These are phyloP conservation scores for Candida stauntonica DNA, from an alignment of 805 yeast genomes.

Conservation along the genomic window DNA sequence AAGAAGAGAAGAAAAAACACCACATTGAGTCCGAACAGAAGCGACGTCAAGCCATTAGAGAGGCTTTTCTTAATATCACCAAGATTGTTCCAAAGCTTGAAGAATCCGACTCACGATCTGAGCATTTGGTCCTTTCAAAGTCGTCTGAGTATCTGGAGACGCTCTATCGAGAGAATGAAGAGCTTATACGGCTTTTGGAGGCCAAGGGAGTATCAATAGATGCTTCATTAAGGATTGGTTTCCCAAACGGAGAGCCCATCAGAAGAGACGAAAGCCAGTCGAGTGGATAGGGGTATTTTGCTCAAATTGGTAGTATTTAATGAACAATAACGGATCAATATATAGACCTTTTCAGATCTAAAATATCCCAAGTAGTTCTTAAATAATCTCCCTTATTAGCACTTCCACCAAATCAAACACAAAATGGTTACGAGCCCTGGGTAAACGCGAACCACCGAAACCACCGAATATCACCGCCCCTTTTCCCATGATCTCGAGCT, in stretches of 20 bases:
- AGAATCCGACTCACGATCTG: slow-evolving; percentile 73
- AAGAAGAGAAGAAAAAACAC: slow-evolving; percentile 49
- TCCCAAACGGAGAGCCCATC: slow-evolving; percentile 12
- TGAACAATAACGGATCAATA: no score
- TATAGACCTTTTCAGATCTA: no score
- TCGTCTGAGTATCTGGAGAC: slow-evolving; percentile 50
- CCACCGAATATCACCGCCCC: no score
- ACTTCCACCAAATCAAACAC: no score
- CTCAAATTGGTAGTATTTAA: no score
- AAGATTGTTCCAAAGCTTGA: slow-evolving; percentile 68
- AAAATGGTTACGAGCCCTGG: no score
- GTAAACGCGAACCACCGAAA: no score
- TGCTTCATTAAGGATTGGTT: slow-evolving; percentile 5
- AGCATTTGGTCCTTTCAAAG: slow-evolving; percentile 66
- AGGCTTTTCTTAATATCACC: slow-evolving; percentile 75
- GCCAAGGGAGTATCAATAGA: slow-evolving; percentile 27
- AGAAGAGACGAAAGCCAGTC: neutral
- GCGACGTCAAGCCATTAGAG: slow-evolving; percentile 78
- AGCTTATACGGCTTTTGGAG: slow-evolving; percentile 39
- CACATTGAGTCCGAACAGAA: slow-evolving; percentile 86
- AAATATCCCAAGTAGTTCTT: no score
- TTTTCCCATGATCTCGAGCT: no score
- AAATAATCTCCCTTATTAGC: no score
- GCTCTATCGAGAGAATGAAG: slow-evolving; percentile 45
- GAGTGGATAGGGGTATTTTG: neutral